Conservation (phyloP, 306 rosid species). For the Luffa aegyptiaca region DNA sequence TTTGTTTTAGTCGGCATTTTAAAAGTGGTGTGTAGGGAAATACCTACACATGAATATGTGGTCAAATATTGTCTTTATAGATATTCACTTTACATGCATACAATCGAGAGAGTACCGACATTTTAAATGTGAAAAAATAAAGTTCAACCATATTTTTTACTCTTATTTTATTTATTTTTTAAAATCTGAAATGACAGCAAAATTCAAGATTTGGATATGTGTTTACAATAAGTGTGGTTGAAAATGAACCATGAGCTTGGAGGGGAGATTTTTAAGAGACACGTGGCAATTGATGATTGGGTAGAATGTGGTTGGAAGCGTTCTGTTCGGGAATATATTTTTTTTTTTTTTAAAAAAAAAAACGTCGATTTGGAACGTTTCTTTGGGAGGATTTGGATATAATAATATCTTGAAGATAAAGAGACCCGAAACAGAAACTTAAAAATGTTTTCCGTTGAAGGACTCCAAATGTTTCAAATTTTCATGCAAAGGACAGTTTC, state of each 20-base stretch:
- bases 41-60: no score
- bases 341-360: not conserved
- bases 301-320: not conserved
- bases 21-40: no score
- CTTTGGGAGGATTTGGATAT: not conserved
- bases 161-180: no score
- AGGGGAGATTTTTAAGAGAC: not conserved
- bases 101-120: no score
- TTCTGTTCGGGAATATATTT: no score
- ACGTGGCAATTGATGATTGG: not conserved
- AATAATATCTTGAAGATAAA: not conserved
- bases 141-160: no score
- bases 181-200: no score
- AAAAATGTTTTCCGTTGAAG: slow-evolving; percentile 19
- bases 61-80: no score
- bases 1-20: no score
- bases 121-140: no score
- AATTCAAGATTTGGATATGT: not conserved
- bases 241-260: not conserved
- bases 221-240: not conserved
- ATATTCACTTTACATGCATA: no score
- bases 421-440: not conserved
- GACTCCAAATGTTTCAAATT: slow-evolving; percentile 35
- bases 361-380: slow-evolving; percentile 11
- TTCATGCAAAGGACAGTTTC: slow-evolving; percentile 23